phyloP scores from a whole-genome alignment of 1,284 basidiomycete genomes.

The Xerocomus minutiporus region DNA sequence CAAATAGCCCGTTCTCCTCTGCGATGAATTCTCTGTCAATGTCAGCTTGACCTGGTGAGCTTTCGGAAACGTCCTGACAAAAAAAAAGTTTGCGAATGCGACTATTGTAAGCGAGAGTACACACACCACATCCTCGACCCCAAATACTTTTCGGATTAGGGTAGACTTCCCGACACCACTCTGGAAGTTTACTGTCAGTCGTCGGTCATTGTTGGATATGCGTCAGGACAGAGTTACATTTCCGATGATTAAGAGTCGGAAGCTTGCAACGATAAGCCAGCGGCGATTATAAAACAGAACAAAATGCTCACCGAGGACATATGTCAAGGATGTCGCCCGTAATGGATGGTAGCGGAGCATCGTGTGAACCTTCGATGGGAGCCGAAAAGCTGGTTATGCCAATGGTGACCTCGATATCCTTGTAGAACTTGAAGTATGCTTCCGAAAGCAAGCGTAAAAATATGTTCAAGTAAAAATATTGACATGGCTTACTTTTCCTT shows the following conservation, averaged over 20 bases:
- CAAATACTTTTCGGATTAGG: conserved; percentile 1
- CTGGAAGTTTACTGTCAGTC: not conserved
- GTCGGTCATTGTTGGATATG: not conserved
- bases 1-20: not conserved
- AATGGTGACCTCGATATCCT: not conserved
- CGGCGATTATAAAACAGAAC: not conserved
- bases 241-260: conserved; percentile 2
- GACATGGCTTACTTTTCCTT: not conserved
- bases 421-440: not conserved
- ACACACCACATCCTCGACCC: not conserved
- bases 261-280: not conserved
- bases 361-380: not conserved
- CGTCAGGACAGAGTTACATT: not conserved
- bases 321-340: not conserved
- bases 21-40: not conserved
- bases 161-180: not conserved
- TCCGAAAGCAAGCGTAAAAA: not conserved
- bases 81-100: not conserved
- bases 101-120: not conserved
- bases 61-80: not conserved
- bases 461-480: not conserved
- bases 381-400: not conserved
- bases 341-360: not conserved
- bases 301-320: not conserved
- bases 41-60: not conserved